Evolutionary conservation across 2,329 filamentous ascomycete genomes (phyloP).

Genomic region (Aspergillus chevalieri): DNA sequence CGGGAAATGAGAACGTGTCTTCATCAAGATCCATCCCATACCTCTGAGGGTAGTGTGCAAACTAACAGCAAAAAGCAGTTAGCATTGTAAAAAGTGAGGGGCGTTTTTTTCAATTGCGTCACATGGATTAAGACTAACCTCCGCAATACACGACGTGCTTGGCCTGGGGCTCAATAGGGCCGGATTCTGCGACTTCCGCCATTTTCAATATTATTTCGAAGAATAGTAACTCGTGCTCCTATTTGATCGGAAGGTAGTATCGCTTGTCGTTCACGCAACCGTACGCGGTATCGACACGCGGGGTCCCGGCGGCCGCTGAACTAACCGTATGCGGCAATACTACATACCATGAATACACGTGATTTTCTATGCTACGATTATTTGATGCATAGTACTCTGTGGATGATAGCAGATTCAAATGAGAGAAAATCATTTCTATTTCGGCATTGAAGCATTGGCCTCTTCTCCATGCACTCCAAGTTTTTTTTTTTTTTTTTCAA

Average conservation of each 20-base stretch:
- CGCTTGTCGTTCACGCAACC: neutral
- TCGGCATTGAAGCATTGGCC: too few species aligned
- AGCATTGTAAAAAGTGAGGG: neutral
- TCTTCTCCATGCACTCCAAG: too few species aligned
- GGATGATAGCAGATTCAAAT: too few species aligned
- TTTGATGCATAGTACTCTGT: neutral
- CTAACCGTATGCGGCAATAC: neutral
- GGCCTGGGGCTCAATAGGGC: conserved; percentile 41
- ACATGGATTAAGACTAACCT: conserved; percentile 37
- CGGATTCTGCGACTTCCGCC: conserved; percentile 30
- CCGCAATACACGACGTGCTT: conserved; percentile 57
- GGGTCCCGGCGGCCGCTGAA: neutral
- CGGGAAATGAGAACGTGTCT: neutral
- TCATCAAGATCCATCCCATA: conserved; percentile 34
- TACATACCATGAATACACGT: neutral
- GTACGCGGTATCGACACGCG: conserved; percentile 1
- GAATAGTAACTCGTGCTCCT: neutral
- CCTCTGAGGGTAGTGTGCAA: conserved; percentile 62
- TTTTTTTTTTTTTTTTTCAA: too few species aligned
- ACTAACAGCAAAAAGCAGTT: conserved; percentile 36
- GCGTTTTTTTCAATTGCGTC: neutral
- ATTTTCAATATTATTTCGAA: conserved; percentile 13
- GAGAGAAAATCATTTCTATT: too few species aligned
- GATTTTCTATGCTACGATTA: neutral
- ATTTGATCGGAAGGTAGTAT: neutral